A percentile compares a stretch with the other conserved stretches of the same genome.
phyloP scores from a whole-genome alignment of 768 basidiomycete species.

The Boletellus ananas region DNA sequence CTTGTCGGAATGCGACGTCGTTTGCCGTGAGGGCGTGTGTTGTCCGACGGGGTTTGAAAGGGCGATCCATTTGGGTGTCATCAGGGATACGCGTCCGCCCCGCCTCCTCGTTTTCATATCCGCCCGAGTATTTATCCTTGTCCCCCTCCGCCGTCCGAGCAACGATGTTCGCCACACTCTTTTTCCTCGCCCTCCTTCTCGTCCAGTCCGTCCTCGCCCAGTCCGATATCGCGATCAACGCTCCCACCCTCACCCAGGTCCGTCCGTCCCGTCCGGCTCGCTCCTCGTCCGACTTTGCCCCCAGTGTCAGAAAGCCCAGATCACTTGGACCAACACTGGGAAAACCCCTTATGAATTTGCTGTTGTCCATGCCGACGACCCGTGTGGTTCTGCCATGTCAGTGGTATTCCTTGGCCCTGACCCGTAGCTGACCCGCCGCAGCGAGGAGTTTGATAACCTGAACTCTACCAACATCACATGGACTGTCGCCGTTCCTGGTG shows the following conservation, averaged over 20 bases:
- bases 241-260: conserved; percentile 55
- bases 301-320: conserved; percentile 50
- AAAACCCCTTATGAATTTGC: conserved; percentile 55
- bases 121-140: conserved; percentile 12
- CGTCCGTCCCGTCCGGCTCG: background rate
- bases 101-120: conserved; percentile 13
- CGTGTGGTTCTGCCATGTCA: conserved; percentile 60
- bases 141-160: conserved; percentile 5
- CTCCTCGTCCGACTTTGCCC: background rate
- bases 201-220: conserved; percentile 48
- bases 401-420: conserved; percentile 18
- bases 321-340: conserved; percentile 49
- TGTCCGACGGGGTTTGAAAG: conserved; percentile 24
- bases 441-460: conserved; percentile 59
- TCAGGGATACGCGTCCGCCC: too few relatives aligned
- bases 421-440: conserved; percentile 25
- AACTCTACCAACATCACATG: conserved; percentile 40
- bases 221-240: conserved; percentile 45
- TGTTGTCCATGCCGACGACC: conserved; percentile 47
- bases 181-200: conserved; percentile 68
- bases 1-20: background rate
- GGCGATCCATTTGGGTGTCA: too few relatives aligned
- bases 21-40: background rate
- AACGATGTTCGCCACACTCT: conserved; percentile 75
- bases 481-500: conserved; percentile 41